Evolutionary conservation across 345 rosid genomes (phyloP), one percentile per base, ranked within the genome.

Genomic region (Firmiana major): DNA sequence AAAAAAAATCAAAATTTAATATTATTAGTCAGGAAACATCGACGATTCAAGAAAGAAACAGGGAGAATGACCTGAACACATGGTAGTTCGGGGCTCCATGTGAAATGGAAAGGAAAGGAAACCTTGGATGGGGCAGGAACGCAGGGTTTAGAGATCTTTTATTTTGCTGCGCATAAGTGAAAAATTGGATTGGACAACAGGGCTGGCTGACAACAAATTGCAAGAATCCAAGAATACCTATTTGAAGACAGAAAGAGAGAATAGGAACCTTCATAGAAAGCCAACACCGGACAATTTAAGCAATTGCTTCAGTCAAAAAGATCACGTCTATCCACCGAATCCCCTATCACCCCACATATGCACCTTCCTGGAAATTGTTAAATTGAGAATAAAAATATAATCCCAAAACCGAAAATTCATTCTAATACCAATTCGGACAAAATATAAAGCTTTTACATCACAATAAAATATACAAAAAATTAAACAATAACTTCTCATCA

Each of bases 361-460:
- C 85, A 88, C 80, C 86, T 88, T 88, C 91, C 87, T 66, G 1
- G 90, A 85, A 86, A 81, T 81, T 63, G 5, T 10, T 58, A 57
- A n/a, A 8, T 64, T 58, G 24, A 8, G 40, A 75, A 17, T 60
- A 67, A 79, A 63, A 73, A 21, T 60, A 75, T 79, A 63, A 53
- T 34, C 24, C 49, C 43, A 21, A 0, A 46, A 15, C 62, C 38
- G 10, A 10, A 21, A 66, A 65, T 22, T n/a, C 9, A 36, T 36
- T 3, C 21, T 22, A 13, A 49, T 11, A 40, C 57, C 19, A 36
- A 45, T 17, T 22, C 36, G 13, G 7, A 51, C 38, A 19, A 11
- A 45, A 15, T 40, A 8, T 26, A 5, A n/a, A 9, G 3, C 21
- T 2, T 6, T 40, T 40, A 40, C 7, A 40, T 1, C 42, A 40